Evolutionary conservation across 768 basidiomycete species (phyloP).

Genomic region (Xerocomus potaroensis): DNA sequence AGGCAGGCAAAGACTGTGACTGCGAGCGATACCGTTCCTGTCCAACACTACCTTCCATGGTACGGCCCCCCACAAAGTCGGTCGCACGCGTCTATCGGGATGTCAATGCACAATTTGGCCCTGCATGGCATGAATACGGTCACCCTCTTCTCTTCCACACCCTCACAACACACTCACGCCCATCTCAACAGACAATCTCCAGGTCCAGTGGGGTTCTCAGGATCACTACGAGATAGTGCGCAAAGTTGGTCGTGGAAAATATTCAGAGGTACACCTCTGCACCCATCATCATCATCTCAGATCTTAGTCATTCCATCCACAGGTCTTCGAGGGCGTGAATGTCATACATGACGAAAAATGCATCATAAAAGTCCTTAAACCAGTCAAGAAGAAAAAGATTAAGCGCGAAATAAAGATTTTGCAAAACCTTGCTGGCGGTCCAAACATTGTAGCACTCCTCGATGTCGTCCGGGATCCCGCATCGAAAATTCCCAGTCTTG

Average conservation of each 20-base stretch:
- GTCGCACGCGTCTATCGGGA: constrained; percentile 85
- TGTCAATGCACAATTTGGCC: constrained; percentile 82
- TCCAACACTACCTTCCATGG: constrained; percentile 44
- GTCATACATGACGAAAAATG: constrained; percentile 90
- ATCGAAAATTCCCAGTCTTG: constrained; percentile 94
- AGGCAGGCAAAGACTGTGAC: too few species aligned
- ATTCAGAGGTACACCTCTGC: constrained; percentile 68
- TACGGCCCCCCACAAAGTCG: constrained; percentile 68
- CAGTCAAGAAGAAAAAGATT: constrained; percentile 99
- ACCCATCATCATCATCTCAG: not conserved
- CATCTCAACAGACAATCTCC: constrained; percentile 73
- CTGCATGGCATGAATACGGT: constrained; percentile 98
- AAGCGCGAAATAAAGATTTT: constrained; percentile 99
- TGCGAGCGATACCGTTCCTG: constrained; percentile 3
- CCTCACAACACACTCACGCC: constrained; percentile 10
- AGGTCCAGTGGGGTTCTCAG: constrained; percentile 96
- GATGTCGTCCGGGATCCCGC: constrained; percentile 96
- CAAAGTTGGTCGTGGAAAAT: constrained; percentile 94
- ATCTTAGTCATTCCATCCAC: constrained; percentile 12
- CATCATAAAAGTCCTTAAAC: constrained; percentile 98
- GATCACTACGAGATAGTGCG: constrained; percentile 98
- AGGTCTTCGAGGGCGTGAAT: constrained; percentile 94
- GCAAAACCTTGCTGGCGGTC: constrained; percentile 93
- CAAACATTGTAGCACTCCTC: constrained; percentile 88
- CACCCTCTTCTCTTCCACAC: constrained; percentile 18